These are phyloP conservation scores for Omphalea diandra DNA, from an alignment of 441 rosid genomes.

Conservation along the genomic window DNA sequence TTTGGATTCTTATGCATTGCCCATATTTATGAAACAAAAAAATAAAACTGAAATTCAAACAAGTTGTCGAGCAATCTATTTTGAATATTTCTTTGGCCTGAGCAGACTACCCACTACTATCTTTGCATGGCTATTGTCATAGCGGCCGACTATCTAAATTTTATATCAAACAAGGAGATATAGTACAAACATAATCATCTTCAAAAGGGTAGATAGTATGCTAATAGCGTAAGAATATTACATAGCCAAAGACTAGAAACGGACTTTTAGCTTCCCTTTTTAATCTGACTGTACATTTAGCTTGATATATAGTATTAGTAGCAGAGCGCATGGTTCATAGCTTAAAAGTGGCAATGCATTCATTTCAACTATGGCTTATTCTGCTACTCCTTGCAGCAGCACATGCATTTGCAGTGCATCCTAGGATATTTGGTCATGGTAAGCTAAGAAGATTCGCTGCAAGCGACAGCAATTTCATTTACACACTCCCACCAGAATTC, in stretches of 20 bases:
- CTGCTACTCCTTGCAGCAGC: conserved; percentile 4
- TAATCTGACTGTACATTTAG: no score
- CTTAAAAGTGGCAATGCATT: background rate
- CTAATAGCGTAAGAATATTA: background rate
- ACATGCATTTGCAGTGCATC: conserved; percentile 9
- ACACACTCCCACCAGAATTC: conserved; percentile 18
- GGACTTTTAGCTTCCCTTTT: no score
- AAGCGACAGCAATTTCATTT: background rate
- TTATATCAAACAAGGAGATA: background rate
- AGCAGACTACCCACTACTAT: no score
- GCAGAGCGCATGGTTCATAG: background rate
- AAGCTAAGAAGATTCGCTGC: background rate
- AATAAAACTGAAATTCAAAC: background rate
- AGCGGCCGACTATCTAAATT: background rate
- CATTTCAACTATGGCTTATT: background rate
- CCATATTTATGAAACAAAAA: background rate
- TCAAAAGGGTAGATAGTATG: background rate
- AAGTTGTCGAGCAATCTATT: no score
- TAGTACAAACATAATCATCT: background rate
- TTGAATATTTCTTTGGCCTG: no score
- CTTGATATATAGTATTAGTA: no score
- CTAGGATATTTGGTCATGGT: background rate
- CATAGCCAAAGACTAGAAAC: background rate
- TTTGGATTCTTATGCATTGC: no score
- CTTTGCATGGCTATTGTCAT: no score